Evolutionary conservation across 1,284 basidiomycete species (phyloP).

Genomic region (Amylostereum areolatum): DNA sequence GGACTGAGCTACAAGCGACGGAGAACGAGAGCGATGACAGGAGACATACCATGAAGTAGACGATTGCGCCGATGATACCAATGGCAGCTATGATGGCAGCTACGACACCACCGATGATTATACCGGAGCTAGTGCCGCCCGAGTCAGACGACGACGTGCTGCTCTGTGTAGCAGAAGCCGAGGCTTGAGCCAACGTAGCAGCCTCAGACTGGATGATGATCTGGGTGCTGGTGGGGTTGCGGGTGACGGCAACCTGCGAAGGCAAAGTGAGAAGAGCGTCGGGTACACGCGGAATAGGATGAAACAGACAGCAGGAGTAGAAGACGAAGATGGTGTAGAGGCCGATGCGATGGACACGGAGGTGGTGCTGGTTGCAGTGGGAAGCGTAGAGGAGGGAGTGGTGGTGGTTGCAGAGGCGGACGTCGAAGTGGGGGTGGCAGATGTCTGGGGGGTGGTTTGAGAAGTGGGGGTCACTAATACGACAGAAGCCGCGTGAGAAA

Average conservation of each 20-base stretch:
- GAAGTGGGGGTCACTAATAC: not conserved
- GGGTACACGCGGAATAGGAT: not conserved
- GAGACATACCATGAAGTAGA: constrained; percentile 49
- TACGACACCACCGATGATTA: constrained; percentile 48
- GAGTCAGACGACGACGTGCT: constrained; percentile 9
- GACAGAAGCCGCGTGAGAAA: no score
- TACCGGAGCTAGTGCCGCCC: constrained; percentile 25
- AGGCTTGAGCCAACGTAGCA: not conserved
- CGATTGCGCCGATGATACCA: constrained; percentile 39
- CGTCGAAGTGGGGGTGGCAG: not conserved
- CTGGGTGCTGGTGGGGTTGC: not conserved
- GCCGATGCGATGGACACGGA: not conserved
- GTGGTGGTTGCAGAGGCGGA: not conserved
- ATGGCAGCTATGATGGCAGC: constrained; percentile 45
- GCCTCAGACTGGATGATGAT: constrained; percentile 1
- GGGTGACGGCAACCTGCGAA: not conserved
- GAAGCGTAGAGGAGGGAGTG: not conserved
- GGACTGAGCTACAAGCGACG: constrained; percentile 2
- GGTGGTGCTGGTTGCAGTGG: not conserved
- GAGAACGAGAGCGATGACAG: not conserved
- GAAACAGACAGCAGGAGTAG: not conserved
- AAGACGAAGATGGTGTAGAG: constrained; percentile 1
- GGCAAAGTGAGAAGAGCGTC: not conserved
- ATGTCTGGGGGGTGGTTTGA: not conserved
- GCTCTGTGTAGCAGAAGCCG: constrained; percentile 14